Evolutionary conservation across 805 yeast genomes (phyloP).

Genomic region (Starmerella vitae): DNA sequence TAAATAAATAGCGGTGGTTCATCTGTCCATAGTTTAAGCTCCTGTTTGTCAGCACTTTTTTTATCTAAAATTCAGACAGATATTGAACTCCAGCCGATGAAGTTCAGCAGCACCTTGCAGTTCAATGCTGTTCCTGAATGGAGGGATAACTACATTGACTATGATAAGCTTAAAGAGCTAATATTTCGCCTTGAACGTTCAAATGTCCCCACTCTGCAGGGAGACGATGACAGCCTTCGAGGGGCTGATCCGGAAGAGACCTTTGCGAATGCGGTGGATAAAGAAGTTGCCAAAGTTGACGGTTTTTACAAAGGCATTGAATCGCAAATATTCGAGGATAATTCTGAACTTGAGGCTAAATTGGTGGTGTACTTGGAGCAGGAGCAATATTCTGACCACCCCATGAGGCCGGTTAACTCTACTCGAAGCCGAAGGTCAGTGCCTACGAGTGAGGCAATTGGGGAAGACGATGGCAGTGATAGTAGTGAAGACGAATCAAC

Average conservation of each 20-base stretch:
- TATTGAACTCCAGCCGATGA: conserved; percentile 39
- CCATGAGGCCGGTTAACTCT: background rate
- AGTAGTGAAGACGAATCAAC: conserved; percentile 14
- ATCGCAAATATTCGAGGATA: background rate
- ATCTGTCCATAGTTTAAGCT: no score
- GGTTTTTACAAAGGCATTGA: conserved; percentile 49
- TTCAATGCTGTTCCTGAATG: conserved; percentile 98
- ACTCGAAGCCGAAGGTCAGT: no score
- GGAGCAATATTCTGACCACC: conserved; percentile 3
- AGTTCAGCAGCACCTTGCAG: conserved; percentile 87
- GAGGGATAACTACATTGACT: conserved; percentile 84
- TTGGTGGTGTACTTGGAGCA: conserved; percentile 1
- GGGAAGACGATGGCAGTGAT: conserved; percentile 7
- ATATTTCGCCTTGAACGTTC: conserved; percentile 75
- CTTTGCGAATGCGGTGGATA: conserved; percentile 62
- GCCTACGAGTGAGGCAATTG: background rate
- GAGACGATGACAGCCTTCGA: conserved; percentile 25
- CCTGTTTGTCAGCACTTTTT: background rate
- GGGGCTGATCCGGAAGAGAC: conserved; percentile 39
- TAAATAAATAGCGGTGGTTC: no score
- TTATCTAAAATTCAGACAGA: conserved; percentile 1
- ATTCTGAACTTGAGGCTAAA: background rate
- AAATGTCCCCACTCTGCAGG: conserved; percentile 22
- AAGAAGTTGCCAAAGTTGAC: conserved; percentile 64
- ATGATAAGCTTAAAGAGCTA: conserved; percentile 72